Evolutionary conservation across 352 stramenopile genomes (phyloP), one percentile per base, ranked within the genome.

Genomic region (Phytophthora pseudosyringae): DNA sequence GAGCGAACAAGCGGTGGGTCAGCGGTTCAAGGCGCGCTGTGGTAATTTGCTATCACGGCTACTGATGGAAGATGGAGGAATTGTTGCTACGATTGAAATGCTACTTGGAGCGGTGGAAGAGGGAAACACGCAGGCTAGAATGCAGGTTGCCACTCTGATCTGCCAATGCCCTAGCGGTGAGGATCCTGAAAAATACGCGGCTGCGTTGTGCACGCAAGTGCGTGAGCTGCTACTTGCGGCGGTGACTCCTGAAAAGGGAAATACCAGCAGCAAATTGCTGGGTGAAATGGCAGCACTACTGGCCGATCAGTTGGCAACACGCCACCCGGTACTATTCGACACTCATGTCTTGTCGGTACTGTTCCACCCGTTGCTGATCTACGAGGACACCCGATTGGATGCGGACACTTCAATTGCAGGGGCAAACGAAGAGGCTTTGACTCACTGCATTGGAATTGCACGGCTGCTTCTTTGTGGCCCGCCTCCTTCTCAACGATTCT

Each of bases 61-160:
- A 21, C 35, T 92, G 29, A 86, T 94, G 75, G 59, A 88, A 46
- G 65, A 87, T 16, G 86, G 86, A 18, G 88, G 88, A 18, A 87
- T 96, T 33, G 69, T 88, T 44, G 81, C 85, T 10, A 92, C 86
- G 4, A 90, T 96, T 51, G 88, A 96, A 51, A 90, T 94, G 75
- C 64, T 96, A 5, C 74, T 94, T 11, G 75, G 80, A 25, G 66
- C 71, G 0, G 86, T 96, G 25, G 85, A 93, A 25, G 86, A 93
- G 36, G 88, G 88, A 59, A 94, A 95, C 62, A 94, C 88, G 1
- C 88, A 94, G 67, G 88, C 88, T 33, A 79, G 86, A 43, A 78
- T 94, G 63, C 86, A 95, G 57, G 85, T 96, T 52, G 85, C 81
- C 7, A 90, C 67, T 39, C 64, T 96, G 46, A 86, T 95, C 31